These are phyloP conservation scores for Solanum lycopersicoides DNA, from an alignment of 257 asterid genomes.

Conservation along the genomic window DNA sequence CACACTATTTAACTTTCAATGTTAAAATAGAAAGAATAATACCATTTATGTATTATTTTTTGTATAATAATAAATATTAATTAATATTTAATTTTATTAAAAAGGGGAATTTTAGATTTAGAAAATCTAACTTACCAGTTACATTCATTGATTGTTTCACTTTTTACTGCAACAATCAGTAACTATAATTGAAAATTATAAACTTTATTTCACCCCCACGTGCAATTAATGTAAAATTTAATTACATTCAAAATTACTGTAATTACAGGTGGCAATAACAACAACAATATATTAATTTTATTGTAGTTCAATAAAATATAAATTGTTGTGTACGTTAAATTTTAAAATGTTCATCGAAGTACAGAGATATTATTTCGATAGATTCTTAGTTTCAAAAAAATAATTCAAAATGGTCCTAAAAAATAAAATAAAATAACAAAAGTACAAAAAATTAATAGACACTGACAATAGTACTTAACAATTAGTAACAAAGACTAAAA, in stretches of 20 bases:
- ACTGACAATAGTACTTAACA: too few relatives aligned
- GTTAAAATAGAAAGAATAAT: too few relatives aligned
- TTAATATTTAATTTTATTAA: too few relatives aligned
- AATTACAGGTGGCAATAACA: background rate
- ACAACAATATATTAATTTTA: too few relatives aligned
- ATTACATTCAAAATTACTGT: background rate
- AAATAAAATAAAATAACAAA: too few relatives aligned
- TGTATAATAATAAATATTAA: too few relatives aligned
- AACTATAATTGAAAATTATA: background rate
- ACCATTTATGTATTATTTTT: too few relatives aligned
- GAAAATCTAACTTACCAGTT: background rate
- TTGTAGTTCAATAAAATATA: background rate
- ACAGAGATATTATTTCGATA: background rate
- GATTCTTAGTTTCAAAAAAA: too few relatives aligned
- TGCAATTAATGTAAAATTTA: background rate
- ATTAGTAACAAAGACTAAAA: too few relatives aligned
- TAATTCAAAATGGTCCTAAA: too few relatives aligned
- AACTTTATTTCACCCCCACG: background rate
- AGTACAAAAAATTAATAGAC: too few relatives aligned
- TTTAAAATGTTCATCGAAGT: background rate
- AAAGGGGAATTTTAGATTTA: background rate
- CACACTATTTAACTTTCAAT: too few relatives aligned
- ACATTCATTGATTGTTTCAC: background rate
- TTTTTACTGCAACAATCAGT: background rate
- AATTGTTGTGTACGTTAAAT: background rate